Base-by-base conservation (phyloP, 176 grass and related monocot genomes). In the Stipa capillata region DNA sequence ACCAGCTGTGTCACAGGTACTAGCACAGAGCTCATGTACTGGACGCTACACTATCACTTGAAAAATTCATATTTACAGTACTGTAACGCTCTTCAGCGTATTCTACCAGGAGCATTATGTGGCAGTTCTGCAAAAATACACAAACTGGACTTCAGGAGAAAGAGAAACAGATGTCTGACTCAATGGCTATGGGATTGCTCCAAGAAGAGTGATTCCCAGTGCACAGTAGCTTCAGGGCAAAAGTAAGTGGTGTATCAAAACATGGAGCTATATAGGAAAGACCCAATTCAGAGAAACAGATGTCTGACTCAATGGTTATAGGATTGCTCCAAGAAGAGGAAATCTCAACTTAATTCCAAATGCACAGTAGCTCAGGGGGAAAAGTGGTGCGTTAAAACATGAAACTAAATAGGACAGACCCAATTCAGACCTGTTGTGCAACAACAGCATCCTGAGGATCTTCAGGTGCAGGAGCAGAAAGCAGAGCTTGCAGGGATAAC, bases 371-470 rank as follows among this genome's bases (percentile, higher is more conserved):
- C 47, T 40, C 11, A 18, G 1, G 24, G 6, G 0, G 17, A 72
- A 60, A 82, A 33, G 40, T 16, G 8, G 23, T 18, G 23, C 27
- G 32, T 5, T 57, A 29, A 32, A 73, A 57, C 12, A 74, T 75
- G 25, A 5, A 81, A 71, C 0, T 24, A 36, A 79, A 82, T 48
- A 61, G n/a, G 36, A 73, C 43, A 69, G 52, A 64, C 3, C 17
- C 16, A 31, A 45, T 53, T 71, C 76, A 91, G 12, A 99, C 92
- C 92, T 99, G 97, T 71, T 99, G 86, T 35, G 97, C 97, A 43
- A 99, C 97, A 65, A 99, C 92, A 58, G 97, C 97, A 88, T 99
- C 97, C 78, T 99, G 97, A 35, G 97, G 97, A 62, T 99, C 97
- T 52, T 95, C 97, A 84, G 97, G 97, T 16, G 85, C 97, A 65